Base-by-base conservation (phyloP, 495 filamentous ascomycete species). In the Penicillium robsamsonii region DNA sequence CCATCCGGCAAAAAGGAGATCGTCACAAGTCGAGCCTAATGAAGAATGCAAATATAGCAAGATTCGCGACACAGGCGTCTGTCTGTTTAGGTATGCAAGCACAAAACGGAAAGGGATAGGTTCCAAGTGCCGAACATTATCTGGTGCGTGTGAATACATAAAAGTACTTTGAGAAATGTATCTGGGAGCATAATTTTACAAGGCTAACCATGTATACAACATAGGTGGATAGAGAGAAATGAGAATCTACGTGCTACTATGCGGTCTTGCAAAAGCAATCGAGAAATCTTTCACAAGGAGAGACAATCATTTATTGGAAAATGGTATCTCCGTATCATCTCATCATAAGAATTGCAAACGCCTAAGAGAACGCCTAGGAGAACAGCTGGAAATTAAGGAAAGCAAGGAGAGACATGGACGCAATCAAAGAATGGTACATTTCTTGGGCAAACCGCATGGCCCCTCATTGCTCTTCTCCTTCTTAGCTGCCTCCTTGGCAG, bases 401-500 rank as follows among this genome's bases (percentile, higher is more conserved):
- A 41, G 7, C 46, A 40, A 54, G 55, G 61, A 22, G 47, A 59
- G 37, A 45, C 15, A 31, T 11, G 20, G 44, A 45, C 41, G 37
- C 51, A 43, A 64, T 74, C 52, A 89, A 59, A 80, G 66, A 58
- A 91, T 83, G 25, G 59, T 68, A 69, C 87, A 91, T 64, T 88
- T 90, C 53, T 69, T 70, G 37, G 87, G 87, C 64, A 91, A 70
- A 31, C 87, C 86, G 66, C 87, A 91, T 42, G 84, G 85, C n/a
- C 87, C 86, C 57, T 74, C 75, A 46, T 60, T 66, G 52, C 77
- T 60, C 60, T 69, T 71, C 51, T 77, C 73, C 41, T 71, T 65
- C 22, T n/a, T n/a, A n/a, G 48, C 41, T 35, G 64, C 57, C 58
- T 65, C 60, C 63, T 71, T 63, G 37, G 58, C 58, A 52, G 59